Evolutionary conservation across 2,329 filamentous ascomycete species (phyloP), one percentile per base, ranked within the genome.

Genomic region (Blastomyces percursus): DNA sequence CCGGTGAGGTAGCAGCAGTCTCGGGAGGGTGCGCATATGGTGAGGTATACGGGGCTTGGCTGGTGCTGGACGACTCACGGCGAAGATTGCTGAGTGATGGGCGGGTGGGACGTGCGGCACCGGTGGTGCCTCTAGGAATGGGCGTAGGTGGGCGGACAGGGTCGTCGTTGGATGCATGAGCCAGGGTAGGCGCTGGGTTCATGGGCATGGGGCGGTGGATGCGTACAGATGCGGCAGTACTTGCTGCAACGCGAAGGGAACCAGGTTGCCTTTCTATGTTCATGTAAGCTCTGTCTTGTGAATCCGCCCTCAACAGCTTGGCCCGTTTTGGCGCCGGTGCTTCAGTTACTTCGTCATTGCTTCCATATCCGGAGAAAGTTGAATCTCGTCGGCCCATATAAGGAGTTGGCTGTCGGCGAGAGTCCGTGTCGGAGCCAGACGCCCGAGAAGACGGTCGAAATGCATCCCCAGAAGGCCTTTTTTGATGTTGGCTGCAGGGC

Each of bases 211-310:
- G 93, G 54, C 91, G 84, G 73, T 96, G 89, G 57, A 87, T 87
- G 52, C 93, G 88, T 63, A 97, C 81, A 5, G 92, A 96, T 51
- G 91, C 90, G 54, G 92, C 88, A 19, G 90, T 96, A 72, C 91
- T 96, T 56, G 93, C 93, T 64, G 90, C 87, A n/a, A 96, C 91
- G 58, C 92, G 84, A 32, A 97, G 79, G 3, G 90, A 95, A 58
- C 94, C 91, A 11, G 86, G 84, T 38, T 86, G 86, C 48, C 84
- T 82, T 60, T 87, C 89, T 69, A 96, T 79, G 63, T 79, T 79
- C 67, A 89, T 27, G 84, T 85, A 65, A 82, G 73, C 84, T 67
- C 84, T 87, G 59, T 86, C 86, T n/a, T 85, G 85, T 77, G 86
- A 87, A 66, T 89, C 85, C 14, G 87, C 84, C 71, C 87, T 84